Conservation (phyloP, 257 asterid species). For the Plantago ovata region DNA sequence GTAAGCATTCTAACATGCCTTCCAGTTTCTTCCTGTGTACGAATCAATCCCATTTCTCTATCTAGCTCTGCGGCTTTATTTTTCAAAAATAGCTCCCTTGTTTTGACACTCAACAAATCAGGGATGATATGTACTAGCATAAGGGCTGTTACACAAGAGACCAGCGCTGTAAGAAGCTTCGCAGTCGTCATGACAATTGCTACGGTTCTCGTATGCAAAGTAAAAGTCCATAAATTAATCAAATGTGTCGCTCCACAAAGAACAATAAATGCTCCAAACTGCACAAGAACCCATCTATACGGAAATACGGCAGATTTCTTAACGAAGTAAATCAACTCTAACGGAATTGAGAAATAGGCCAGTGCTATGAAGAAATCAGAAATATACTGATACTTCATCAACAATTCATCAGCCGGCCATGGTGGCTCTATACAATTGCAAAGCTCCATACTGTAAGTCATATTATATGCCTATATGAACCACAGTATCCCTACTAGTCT, state of each 20-base stretch:
- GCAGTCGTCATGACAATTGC: slow-evolving; percentile 88
- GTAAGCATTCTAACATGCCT: slow-evolving; percentile 98
- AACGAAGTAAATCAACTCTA: slow-evolving; percentile 92
- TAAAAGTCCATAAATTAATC: slow-evolving; percentile 85
- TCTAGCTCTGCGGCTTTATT: slow-evolving; percentile 93
- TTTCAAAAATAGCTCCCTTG: slow-evolving; percentile 86
- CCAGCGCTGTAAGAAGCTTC: slow-evolving; percentile 76
- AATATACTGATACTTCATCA: slow-evolving; percentile 93
- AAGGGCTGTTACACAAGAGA: slow-evolving; percentile 98
- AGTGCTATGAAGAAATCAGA: slow-evolving; percentile 96
- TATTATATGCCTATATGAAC: slow-evolving; percentile 14
- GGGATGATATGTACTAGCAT: slow-evolving; percentile 97
- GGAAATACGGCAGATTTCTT: slow-evolving; percentile 97
- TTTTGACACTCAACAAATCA: slow-evolving; percentile 89
- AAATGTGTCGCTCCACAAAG: slow-evolving; percentile 98
- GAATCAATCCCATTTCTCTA: slow-evolving; percentile 95
- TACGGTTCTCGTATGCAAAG: slow-evolving; percentile 76
- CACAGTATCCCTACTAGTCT: slow-evolving; percentile 13
- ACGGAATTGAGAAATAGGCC: slow-evolving; percentile 95
- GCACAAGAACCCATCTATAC: slow-evolving; percentile 97
- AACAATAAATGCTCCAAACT: slow-evolving; percentile 97
- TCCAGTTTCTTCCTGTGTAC: slow-evolving; percentile 97
- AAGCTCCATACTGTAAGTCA: too few species aligned
- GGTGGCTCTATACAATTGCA: slow-evolving; percentile 91
- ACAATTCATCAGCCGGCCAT: slow-evolving; percentile 85